Evolutionary conservation across 1,284 basidiomycete species (phyloP).

Genomic region (Apiotrichum akiyoshidainum): DNA sequence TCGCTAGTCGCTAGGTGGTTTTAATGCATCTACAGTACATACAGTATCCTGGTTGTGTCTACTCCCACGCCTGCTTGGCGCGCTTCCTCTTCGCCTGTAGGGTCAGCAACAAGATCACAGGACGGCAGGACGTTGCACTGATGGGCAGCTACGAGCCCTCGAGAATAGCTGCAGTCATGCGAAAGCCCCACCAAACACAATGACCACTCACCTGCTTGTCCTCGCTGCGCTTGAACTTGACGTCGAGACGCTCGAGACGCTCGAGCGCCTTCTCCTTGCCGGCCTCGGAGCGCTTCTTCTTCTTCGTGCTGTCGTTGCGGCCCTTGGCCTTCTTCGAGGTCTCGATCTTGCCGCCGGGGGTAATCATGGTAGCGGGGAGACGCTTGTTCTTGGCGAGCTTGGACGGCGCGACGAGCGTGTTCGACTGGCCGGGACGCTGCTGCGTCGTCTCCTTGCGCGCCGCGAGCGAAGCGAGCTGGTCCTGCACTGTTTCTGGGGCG

Average conservation of each 20-base stretch:
- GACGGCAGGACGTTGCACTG: neutral
- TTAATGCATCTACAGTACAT: slow-evolving; percentile 1
- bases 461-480: slow-evolving; percentile 15
- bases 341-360: slow-evolving; percentile 32
- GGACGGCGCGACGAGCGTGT: slow-evolving; percentile 25
- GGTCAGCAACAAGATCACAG: neutral
- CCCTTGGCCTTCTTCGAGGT: slow-evolving; percentile 27
- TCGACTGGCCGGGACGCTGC: slow-evolving; percentile 18
- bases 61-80: slow-evolving; percentile 49
- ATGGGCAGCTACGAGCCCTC: neutral
- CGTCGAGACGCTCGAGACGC: slow-evolving; percentile 29
- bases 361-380: slow-evolving; percentile 48
- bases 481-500: slow-evolving; percentile 7
- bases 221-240: slow-evolving; percentile 31
- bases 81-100: slow-evolving; percentile 39
- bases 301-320: slow-evolving; percentile 16
- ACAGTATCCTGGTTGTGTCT: slow-evolving; percentile 2
- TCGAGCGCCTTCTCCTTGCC: slow-evolving; percentile 41
- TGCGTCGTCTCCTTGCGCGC: slow-evolving; percentile 20
- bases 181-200: neutral
- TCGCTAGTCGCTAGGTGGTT: neutral
- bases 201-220: slow-evolving; percentile 39
- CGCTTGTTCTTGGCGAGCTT: slow-evolving; percentile 45
- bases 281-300: slow-evolving; percentile 28
- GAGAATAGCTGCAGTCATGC: too few relatives aligned